Conservation (phyloP, 2,329 filamentous ascomycete genomes). For the Neofusicoccum parvum region DNA sequence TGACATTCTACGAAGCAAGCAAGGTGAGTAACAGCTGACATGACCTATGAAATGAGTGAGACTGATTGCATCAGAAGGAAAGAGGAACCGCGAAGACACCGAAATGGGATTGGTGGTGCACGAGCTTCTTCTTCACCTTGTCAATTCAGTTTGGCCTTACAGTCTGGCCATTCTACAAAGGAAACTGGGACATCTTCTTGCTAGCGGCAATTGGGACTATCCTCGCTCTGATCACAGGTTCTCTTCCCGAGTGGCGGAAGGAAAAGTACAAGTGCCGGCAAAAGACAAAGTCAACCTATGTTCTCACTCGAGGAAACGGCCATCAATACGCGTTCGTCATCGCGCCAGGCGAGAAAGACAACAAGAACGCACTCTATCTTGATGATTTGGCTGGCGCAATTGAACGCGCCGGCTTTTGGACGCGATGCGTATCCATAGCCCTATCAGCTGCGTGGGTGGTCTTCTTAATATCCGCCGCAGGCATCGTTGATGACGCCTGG, state of each 20-base stretch:
- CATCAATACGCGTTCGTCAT: slow-evolving; percentile 6
- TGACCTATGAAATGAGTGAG: too few species aligned
- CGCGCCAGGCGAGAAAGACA: neutral
- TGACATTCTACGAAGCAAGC: slow-evolving; percentile 1
- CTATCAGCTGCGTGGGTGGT: slow-evolving; percentile 19
- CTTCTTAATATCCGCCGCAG: slow-evolving; percentile 24
- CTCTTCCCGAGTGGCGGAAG: slow-evolving; percentile 1
- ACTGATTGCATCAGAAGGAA: too few species aligned
- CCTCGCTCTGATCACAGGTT: neutral
- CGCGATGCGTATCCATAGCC: too few species aligned
- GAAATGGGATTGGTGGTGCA: neutral
- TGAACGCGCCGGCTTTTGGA: neutral
- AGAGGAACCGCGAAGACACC: neutral
- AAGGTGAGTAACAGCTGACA: too few species aligned
- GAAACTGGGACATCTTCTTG: slow-evolving; percentile 2
- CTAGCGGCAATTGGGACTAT: neutral
- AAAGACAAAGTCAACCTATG: neutral
- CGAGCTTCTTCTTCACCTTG: too few species aligned
- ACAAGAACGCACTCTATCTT: neutral
- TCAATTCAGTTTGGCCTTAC: too few species aligned
- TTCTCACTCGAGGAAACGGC: slow-evolving; percentile 14
- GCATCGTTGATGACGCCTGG: slow-evolving; percentile 22
- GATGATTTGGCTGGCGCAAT: slow-evolving; percentile 10
- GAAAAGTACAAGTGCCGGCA: slow-evolving; percentile 9
- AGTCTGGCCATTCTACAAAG: neutral